A percentile compares a stretch with the other conserved stretches of the same genome.
phyloP scores from a whole-genome alignment of 495 filamentous ascomycete genomes.

The Penicillium coffeae region DNA sequence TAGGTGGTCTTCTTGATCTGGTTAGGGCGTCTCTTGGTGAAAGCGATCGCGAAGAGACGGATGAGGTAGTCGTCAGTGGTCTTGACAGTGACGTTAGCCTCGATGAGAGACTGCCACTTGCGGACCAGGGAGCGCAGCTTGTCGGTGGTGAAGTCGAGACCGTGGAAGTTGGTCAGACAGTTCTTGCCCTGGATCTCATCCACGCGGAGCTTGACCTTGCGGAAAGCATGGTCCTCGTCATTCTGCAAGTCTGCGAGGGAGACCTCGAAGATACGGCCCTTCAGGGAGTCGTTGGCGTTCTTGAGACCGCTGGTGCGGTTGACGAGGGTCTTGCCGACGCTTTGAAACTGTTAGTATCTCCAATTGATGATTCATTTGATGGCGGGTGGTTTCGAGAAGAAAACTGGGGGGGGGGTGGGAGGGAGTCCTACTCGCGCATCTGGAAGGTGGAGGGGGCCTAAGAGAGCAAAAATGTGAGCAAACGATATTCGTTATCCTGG shows the following conservation, averaged over 20 bases:
- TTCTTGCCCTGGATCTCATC: conserved; percentile 99
- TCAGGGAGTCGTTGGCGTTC: conserved; percentile 98
- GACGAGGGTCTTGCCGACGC: conserved; percentile 98
- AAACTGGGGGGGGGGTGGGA: background rate
- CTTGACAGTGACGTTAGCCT: conserved; percentile 99
- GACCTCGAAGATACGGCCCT: conserved; percentile 98
- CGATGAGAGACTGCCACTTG: conserved; percentile 98
- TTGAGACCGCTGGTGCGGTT: conserved; percentile 99
- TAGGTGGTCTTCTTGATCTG: conserved; percentile 99
- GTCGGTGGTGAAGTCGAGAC: conserved; percentile 99
- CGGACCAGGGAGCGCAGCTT: conserved; percentile 97
- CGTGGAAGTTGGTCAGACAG: conserved; percentile 99
- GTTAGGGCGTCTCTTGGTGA: conserved; percentile 97
- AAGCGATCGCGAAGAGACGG: conserved; percentile 96
- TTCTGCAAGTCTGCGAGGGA: conserved; percentile 98
- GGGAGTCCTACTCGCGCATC: conserved; percentile 80
- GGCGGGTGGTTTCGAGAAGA: background rate
- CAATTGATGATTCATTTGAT: conserved; percentile 2
- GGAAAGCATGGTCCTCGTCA: conserved; percentile 98
- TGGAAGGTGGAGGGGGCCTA: conserved; percentile 95
- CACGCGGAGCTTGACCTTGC: conserved; percentile 97
- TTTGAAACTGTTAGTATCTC: conserved; percentile 33
- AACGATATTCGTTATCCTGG: background rate
- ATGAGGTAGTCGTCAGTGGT: conserved; percentile 99
- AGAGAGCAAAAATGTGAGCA: conserved; percentile 22